Base-by-base conservation (phyloP, 768 basidiomycete species). In the Leccinum uliginosum region DNA sequence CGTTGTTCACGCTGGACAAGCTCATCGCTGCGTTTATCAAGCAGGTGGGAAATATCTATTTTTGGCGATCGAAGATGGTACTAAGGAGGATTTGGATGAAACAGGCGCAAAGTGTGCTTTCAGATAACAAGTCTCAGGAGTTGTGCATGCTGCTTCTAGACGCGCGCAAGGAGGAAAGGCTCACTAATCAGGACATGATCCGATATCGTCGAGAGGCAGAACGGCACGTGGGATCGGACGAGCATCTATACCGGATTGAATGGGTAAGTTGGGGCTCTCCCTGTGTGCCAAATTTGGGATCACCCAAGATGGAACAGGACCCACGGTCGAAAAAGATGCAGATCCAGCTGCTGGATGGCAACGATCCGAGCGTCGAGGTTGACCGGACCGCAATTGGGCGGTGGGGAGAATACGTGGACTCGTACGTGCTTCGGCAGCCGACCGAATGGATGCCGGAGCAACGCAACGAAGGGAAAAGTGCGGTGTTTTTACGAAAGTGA, bases 1-100 rank as follows among this genome's bases (percentile, higher is more conserved):
- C 86, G 53, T 74, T 96, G 62, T 98, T 96, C 73, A 98, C 97
- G 2, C 70, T 99, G 65, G 97, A 99, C 78, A 93, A 95, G 73
- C 75, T 97, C 47, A 85, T 98, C 55, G 86, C 83, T 12, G 86
- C 87, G 21, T 81, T 98, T 51, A 82, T 98, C 71, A 98, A 98
- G 76, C 93, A 97, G 80, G 93, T 93, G 58, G 70, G n/a, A 43
- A 9, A 24, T 43, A 11, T 15, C 46, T 10, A 53, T 17, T 38
- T 3, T 26, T 6, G 12, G 2, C 27, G 29, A 34, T 10, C 6
- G 44, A 50, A 2, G 12, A 19, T 8, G n/a, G 19, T 19, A 40
- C 58, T 65, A 34, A 65, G 11, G 27, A 14, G 10, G 10, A 3
- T 43, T 15, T 14, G 23, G n/a, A 59, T 50, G 59, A 51, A 51